Base-by-base conservation (phyloP, 805 yeast genomes). In the Yarrowia bubula region DNA sequence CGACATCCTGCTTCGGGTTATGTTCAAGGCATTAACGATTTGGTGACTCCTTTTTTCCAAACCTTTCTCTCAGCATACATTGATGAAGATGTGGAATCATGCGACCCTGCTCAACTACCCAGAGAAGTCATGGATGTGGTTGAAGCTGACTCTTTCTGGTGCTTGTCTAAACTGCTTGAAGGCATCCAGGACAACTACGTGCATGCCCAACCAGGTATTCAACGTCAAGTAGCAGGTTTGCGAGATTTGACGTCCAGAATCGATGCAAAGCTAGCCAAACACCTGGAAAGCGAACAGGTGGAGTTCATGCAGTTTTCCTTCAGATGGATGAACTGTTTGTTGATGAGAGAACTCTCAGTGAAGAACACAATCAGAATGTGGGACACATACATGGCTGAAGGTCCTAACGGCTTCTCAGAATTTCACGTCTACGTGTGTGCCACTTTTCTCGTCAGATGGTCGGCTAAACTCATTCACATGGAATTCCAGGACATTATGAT, bases 61-160 rank as follows among this genome's bases (percentile, higher is more conserved):
- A 87, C 91, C 0, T 92, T 92, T 70, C 74, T 93, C 53, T 80
- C 85, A 3, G 84, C 85, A 66, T 90, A 92, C 74, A 73, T 86
- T 37, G 76, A 75, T 32, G 79, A 79, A 53, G 80, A 75, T 14
- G 70, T 88, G 15, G 89, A 84, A 65, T 77, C 76, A 17, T 80
- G 85, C 70, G 89, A 92, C 74, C 90, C 96, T 0, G 76, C 74
- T 1, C 76, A 77, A 37, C 73, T 92, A 66, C 85, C 91, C 1
- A 74, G 78, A 32, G 84, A 86, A 48, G 86, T 87, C 15, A 75
- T 87, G 47, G 81, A 84, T 58, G 84, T 84, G 14, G 85, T 93
- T 17, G 99, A 95, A 73, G 98, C 98, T 1, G 99, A 95, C 76
- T 87, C 97, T 2, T 95, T 90, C 77, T 95, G 99, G 99, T 95